Percentiles rank a stretch among this genome's conserved stretches.
Evolutionary conservation across 345 rosid genomes (phyloP).

Genomic region (Physaria fendleri): DNA sequence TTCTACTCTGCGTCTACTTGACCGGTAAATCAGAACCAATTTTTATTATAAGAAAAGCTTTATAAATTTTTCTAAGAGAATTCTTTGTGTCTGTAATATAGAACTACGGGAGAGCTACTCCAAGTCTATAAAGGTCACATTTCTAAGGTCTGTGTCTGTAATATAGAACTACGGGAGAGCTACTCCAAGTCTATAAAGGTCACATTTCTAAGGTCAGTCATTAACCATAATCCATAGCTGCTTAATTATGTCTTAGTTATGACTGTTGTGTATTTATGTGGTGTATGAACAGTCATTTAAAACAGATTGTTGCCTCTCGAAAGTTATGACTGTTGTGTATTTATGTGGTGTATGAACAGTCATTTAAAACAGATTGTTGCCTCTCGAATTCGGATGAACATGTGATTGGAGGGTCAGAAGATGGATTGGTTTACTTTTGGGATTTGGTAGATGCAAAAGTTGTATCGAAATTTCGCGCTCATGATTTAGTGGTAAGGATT

Average conservation of each 20-base stretch:
- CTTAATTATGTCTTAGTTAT: too few relatives aligned
- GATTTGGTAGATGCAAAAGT: conserved; percentile 91
- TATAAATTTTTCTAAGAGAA: too few relatives aligned
- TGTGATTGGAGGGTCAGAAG: conserved; percentile 91
- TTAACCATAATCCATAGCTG: not conserved
- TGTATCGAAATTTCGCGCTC: conserved; percentile 67
- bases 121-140: conserved; percentile 92
- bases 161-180: conserved; percentile 83
- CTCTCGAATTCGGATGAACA: conserved; percentile 82
- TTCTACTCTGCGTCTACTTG: conserved; percentile 79
- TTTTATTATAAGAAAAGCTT: too few relatives aligned
- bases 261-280: not conserved
- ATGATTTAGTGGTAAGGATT: conserved; percentile 70
- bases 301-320: conserved; percentile 88
- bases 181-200: conserved; percentile 86
- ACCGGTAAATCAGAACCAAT: conserved; percentile 62
- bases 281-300: conserved; percentile 64
- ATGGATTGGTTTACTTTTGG: conserved; percentile 91
- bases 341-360: conserved; percentile 37
- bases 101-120: conserved; percentile 74
- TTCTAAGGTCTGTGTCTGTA: too few relatives aligned
- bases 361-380: conserved; percentile 90
- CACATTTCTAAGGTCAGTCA: conserved; percentile 82
- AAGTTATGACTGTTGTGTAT: too few relatives aligned
- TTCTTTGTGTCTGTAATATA: too few relatives aligned